A percentile compares a stretch with the other conserved stretches of the same genome.
phyloP scores from a whole-genome alignment of 2,329 filamentous ascomycete genomes.

The Colletotrichum sp. region DNA sequence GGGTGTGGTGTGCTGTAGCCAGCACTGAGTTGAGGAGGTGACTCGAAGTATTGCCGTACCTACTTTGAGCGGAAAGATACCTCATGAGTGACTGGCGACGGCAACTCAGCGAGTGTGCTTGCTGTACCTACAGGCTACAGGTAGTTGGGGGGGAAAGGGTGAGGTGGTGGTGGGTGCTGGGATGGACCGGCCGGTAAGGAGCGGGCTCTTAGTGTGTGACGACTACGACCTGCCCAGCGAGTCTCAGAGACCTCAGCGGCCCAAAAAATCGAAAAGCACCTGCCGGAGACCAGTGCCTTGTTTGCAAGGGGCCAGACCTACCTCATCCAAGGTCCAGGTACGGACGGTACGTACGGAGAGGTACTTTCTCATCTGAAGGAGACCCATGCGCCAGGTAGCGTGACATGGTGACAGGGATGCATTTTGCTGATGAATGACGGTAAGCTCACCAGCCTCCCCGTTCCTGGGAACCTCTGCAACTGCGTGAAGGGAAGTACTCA shows the following conservation, averaged over 20 bases:
- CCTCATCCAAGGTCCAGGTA: background rate
- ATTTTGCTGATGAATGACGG: background rate
- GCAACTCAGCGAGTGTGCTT: background rate
- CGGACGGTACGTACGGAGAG: background rate
- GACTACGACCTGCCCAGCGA: conserved; percentile 9
- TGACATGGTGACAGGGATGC: background rate
- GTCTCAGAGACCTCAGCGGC: conserved; percentile 9
- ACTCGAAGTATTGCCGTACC: background rate
- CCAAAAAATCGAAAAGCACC: background rate
- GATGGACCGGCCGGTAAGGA: conserved; percentile 8
- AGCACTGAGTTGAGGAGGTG: background rate
- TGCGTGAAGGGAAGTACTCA: background rate
- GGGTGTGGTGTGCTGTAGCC: conserved; percentile 3
- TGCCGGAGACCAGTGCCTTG: conserved; percentile 7
- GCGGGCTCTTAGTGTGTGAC: conserved; percentile 11
- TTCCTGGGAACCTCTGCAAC: background rate
- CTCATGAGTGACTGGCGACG: background rate
- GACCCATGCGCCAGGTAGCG: background rate
- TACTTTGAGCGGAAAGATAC: background rate
- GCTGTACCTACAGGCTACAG: background rate
- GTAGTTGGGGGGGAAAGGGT: background rate
- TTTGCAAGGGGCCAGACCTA: background rate
- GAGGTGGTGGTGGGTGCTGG: conserved; percentile 6
- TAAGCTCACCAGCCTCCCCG: background rate
- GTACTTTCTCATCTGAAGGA: background rate